Evolutionary conservation across 2,329 filamentous ascomycete genomes (phyloP), one percentile per base, ranked within the genome.

Genomic region (Fusarium chuoi): DNA sequence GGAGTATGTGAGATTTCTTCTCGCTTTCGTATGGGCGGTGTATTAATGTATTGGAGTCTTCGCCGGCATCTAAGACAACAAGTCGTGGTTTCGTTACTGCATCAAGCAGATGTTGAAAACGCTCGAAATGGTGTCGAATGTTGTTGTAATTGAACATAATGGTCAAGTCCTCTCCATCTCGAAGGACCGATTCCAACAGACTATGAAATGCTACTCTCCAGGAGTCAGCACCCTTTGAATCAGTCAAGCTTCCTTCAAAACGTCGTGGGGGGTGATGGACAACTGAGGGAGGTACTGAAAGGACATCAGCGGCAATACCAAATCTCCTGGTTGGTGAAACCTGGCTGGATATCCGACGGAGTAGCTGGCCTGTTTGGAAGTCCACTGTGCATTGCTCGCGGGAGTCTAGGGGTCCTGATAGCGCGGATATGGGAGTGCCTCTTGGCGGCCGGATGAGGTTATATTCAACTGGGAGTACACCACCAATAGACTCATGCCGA

Each of bases 101-200:
- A 62, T 91, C 87, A 8, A 92, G 80, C 6, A 86, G 64, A 62
- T 86, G 83, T 17, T 83, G 79, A 33, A 90, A 83, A 17, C 87
- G 83, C 42, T 82, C 78, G 62, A 89, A 87, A n/a, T 89, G 87
- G 18, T 80, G 79, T 55, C 90, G 83, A 7, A 92, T 86, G 9
- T 83, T 80, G 30, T 85, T 83, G 73, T 92, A 92, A 8, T 86
- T 86, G n/a, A 92, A 81, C 30, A 86, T 85, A 7, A 92, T 84
- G 2, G 85, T 84, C 82, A 89, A 85, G 71, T 91, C 89, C 77
- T 92, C 90, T 2, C 86, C 89, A 70, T 92, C 90, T 15, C 89
- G 83, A 24, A 92, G 78, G 7, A 89, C 81, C 2, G 84, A 84
- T 71, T 92, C 90, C 14, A 91, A 78, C 62, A 92, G 79, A 7